Base-by-base conservation (phyloP, 2,329 filamentous ascomycete species). In the Basipetospora sp. region DNA sequence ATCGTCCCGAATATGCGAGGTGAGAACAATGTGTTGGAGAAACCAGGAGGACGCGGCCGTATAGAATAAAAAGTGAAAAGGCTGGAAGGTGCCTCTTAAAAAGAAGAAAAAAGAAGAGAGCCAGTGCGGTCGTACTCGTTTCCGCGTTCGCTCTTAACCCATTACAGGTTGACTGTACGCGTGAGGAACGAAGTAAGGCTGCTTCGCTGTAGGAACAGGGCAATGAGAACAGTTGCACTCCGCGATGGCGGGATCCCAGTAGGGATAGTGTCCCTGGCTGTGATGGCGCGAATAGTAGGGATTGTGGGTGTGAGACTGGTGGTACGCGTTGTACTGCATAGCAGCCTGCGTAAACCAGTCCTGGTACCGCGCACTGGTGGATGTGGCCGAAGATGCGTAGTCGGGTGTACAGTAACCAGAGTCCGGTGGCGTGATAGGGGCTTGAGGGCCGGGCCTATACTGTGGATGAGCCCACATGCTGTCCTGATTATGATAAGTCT, bases 341-440 rank as follows among this genome's bases (percentile, higher is more conserved):
- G 57, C 51, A 27, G 36, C 36, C 41, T 64, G 59, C 8, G 59
- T 55, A 42, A 74, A 72, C 67, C 67, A 75, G 31, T 75, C 71
- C 18, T 69, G 66, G 52, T 74, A 74, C 26, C 62, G 66, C 16
- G 63, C 57, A 39, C 72, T 73, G 44, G 62, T 60, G 1, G 69
- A 66, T 0, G 69, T 61, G 4, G 70, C 66, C 30, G 70, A 73
- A 51, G 67, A 64, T 34, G 62, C 56, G 44, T 74, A 71, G 46
- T 75, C 71, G 4, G 71, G 71, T 1, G 71, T 76, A 31, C 70
- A 69, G 40, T 75, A 75, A 5, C 71, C 71, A 15, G 71, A 75
- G 44, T 75, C 71, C 1, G 71, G 71, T 2, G 71, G 71, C 0
- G 71, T 74, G 40, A 74, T 54, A 5, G 69, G 69, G 34, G 63